These are phyloP conservation scores for Microdochium nivale DNA, from an alignment of 2,329 filamentous ascomycete genomes.

Conservation along the genomic window DNA sequence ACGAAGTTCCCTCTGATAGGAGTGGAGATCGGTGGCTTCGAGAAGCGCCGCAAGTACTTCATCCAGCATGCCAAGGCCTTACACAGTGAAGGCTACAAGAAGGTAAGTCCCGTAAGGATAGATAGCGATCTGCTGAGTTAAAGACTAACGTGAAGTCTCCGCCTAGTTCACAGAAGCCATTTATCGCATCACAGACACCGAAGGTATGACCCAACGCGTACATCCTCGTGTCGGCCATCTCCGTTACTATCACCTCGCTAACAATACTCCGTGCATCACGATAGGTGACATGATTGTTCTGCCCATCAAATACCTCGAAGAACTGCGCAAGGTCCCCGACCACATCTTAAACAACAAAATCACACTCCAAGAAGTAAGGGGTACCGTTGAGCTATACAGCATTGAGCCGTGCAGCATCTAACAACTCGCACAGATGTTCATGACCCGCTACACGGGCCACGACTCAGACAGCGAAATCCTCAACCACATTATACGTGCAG, in stretches of 20 bases:
- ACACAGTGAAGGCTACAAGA: not conserved
- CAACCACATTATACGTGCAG: slow-evolving; percentile 3
- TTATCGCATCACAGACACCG: not conserved
- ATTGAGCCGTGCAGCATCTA: not conserved
- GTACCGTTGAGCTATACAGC: not conserved
- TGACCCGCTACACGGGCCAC: not conserved
- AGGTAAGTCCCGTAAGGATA: not conserved
- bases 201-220: not conserved
- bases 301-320: not conserved
- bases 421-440: not conserved
- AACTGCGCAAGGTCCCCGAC: not conserved
- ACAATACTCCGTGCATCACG: no score
- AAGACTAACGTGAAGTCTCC: no score
- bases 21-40: not conserved
- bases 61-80: not conserved
- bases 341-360: not conserved
- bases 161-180: not conserved
- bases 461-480: not conserved
- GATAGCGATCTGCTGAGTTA: not conserved
- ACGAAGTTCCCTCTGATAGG: not conserved
- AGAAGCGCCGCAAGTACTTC: not conserved
- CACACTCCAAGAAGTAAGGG: not conserved
- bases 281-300: not conserved
- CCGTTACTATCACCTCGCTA: not conserved
- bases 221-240: not conserved